Conservation (phyloP, 2,329 filamentous ascomycete genomes). For the Aureobasidium subglaciale region DNA sequence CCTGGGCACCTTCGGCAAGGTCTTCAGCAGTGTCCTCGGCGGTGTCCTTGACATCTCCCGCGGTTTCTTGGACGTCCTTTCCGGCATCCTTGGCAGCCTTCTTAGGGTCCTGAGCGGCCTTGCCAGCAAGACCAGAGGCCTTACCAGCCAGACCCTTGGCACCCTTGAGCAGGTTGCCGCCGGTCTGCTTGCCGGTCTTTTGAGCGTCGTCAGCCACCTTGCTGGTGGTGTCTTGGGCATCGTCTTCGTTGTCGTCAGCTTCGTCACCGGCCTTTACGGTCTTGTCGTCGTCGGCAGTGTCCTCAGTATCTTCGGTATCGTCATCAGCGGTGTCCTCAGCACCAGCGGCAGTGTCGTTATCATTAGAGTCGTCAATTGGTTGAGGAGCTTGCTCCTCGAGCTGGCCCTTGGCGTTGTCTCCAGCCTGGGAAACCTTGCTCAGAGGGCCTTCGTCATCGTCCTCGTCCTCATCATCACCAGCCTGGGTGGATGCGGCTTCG, state of each 20-base stretch:
- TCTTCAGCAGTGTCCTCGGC: conserved; percentile 30
- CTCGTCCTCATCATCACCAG: conserved; percentile 29
- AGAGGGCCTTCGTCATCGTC: conserved; percentile 30
- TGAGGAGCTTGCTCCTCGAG: conserved; percentile 41
- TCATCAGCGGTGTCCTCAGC: conserved; percentile 40
- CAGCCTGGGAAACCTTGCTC: conserved; percentile 43
- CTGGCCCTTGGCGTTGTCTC: conserved; percentile 37
- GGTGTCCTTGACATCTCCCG: conserved; percentile 30
- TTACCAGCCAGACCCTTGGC: conserved; percentile 42
- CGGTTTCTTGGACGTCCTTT: conserved; percentile 27
- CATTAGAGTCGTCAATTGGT: conserved; percentile 37
- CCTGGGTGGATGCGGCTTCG: conserved; percentile 21
- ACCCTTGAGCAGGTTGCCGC: conserved; percentile 35
- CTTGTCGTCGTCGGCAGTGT: conserved; percentile 35
- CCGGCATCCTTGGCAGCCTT: conserved; percentile 26
- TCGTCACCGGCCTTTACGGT: conserved; percentile 34
- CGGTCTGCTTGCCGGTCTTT: conserved; percentile 28
- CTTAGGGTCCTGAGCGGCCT: conserved; percentile 33
- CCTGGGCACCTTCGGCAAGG: conserved; percentile 27
- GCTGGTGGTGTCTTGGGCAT: conserved; percentile 24
- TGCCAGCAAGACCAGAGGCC: conserved; percentile 40
- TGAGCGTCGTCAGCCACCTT: conserved; percentile 27
- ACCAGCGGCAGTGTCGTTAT: conserved; percentile 31
- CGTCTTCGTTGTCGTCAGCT: conserved; percentile 27
- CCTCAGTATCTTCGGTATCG: conserved; percentile 27